Base-by-base conservation (phyloP, 2,329 filamentous ascomycete species). In the Colletotrichum sp. region DNA sequence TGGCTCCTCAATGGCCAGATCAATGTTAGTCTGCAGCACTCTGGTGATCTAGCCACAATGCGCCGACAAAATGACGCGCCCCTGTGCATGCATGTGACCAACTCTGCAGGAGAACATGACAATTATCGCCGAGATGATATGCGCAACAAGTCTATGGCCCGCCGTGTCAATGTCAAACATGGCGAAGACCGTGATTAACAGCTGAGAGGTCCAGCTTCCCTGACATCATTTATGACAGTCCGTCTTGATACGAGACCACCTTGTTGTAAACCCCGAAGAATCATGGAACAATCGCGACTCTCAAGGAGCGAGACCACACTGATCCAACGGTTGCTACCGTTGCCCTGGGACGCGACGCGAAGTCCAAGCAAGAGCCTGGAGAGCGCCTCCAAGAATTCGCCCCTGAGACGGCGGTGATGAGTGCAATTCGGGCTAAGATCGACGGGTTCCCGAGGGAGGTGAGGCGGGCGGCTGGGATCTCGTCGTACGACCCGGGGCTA, bases 391-490 rank as follows among this genome's bases (percentile, higher is more conserved):
- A 48, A 52, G 16, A 36, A 22, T 34, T 26, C 26, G 32, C 32
- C 57, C 57, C 57, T 39, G 18, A 28, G 36, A 69, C 22, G 28
- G 24, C 26, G 52, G 36, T 22, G 48, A 52, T 16, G 15, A 30
- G 22, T 68, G 18, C 24, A 28, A 9, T 44, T 72, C 26, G 18
- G 62, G 72, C 39, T 26, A 52, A 34, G 72, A 75, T 75, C 59
- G 64, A 34, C 69, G 22, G 8, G 8, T 6, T 68, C 22, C 18
- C 32, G 64, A 44, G 32, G 15, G 32, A 75, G 32, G 24, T n/a
- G 64, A 75, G 73, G 73, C 63, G 69, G 57, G 55, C 32, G 63
- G 44, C 69, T 73, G 64, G 39, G 22, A 59, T 71, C 57, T 44
- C 24, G 30, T 59, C 70, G 18, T 64, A 55, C 74, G 30, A 55